Evolutionary conservation across 352 stramenopile species (phyloP).

Genomic region (Phytophthora cryptogea): DNA sequence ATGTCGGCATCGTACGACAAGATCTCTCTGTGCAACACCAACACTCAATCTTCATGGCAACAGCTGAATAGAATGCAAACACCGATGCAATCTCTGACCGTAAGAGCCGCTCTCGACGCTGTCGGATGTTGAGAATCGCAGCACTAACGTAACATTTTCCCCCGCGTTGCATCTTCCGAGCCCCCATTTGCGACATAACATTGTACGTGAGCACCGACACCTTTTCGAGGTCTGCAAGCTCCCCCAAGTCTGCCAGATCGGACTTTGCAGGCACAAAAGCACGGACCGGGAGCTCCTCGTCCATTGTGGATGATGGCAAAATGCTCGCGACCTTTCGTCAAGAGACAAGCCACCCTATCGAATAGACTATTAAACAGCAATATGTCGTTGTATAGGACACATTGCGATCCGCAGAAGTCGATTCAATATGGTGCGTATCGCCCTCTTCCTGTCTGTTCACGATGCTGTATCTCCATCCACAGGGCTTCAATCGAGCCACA

Average conservation of each 20-base stretch:
- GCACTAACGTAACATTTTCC: conserved; percentile 54
- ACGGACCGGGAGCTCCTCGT: conserved; percentile 21
- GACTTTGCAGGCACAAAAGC: conserved; percentile 52
- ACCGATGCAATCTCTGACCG: conserved; percentile 25
- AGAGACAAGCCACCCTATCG: neutral
- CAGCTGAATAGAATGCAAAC: neutral
- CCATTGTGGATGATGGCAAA: neutral
- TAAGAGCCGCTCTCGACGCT: conserved; percentile 60
- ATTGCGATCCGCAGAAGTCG: neutral
- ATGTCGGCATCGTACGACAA: conserved; percentile 81
- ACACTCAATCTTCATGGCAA: neutral
- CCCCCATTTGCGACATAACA: conserved; percentile 81
- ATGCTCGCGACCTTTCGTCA: neutral
- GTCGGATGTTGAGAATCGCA: conserved; percentile 58
- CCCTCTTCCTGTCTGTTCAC: neutral
- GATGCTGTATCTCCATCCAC: conserved; percentile 8
- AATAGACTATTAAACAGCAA: no score
- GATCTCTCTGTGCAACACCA: conserved; percentile 53
- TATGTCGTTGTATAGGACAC: neutral
- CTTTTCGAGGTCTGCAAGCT: conserved; percentile 58
- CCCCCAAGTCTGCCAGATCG: conserved; percentile 47
- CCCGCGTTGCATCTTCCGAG: conserved; percentile 46
- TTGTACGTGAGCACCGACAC: conserved; percentile 83
- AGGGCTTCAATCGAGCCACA: neutral
- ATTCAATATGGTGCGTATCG: conserved; percentile 20